These are phyloP conservation scores for Pyrenophora teres DNA, from an alignment of 2,329 filamentous ascomycete genomes.

Conservation along the genomic window DNA sequence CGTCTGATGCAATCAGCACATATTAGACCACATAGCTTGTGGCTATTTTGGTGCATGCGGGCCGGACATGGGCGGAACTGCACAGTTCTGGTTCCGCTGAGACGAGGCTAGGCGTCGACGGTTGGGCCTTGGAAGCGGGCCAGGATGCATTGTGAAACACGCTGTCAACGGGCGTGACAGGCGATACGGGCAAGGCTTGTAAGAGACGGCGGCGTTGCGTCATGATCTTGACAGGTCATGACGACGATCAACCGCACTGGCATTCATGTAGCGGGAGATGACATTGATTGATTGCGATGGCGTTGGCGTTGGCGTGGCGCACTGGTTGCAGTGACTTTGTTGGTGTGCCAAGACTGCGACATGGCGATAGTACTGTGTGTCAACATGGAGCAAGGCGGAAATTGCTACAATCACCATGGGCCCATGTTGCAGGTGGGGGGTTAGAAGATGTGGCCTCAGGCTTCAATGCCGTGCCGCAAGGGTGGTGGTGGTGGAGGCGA, in stretches of 20 bases:
- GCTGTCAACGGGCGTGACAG: slow-evolving; percentile 18
- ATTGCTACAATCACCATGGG: neutral
- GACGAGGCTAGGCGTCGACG: slow-evolving; percentile 9
- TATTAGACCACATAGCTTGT: neutral
- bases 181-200: slow-evolving; percentile 22
- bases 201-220: slow-evolving; percentile 22
- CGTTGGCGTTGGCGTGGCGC: too few species aligned
- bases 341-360: neutral
- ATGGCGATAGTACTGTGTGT: neutral
- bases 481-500: slow-evolving; percentile 2
- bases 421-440: neutral
- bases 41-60: slow-evolving; percentile 9
- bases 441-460: slow-evolving; percentile 12
- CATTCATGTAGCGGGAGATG: neutral
- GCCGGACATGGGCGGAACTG: neutral
- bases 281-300: too few species aligned
- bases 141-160: slow-evolving; percentile 33
- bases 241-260: slow-evolving; percentile 15
- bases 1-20: neutral
- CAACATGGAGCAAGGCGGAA: slow-evolving; percentile 1
- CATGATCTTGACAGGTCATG: slow-evolving; percentile 11
- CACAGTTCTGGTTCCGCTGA: neutral
- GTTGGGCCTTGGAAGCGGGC: slow-evolving; percentile 18
- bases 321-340: too few species aligned
- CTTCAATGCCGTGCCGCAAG: slow-evolving; percentile 23